These are phyloP conservation scores for Pichia exigua DNA, from an alignment of 805 yeast genomes.

Conservation along the genomic window DNA sequence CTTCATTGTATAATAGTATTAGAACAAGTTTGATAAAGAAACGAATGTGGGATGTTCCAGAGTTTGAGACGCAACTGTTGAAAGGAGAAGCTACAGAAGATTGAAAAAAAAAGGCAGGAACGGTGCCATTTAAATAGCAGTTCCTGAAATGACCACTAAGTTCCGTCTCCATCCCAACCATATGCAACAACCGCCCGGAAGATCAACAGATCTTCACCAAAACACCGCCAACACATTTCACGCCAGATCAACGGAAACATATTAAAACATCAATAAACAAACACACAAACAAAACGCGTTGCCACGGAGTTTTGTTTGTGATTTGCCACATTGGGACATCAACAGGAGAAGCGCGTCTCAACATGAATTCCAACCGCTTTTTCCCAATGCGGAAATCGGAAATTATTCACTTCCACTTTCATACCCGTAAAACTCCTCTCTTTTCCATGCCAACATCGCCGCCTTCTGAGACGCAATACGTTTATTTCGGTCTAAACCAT, in stretches of 20 bases:
- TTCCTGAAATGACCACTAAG: too few species aligned
- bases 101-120: background rate
- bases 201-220: too few species aligned
- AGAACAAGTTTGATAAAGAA: background rate
- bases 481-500: slow-evolving; percentile 13
- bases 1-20: slow-evolving; percentile 8
- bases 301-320: background rate
- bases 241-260: background rate
- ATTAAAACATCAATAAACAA: too few species aligned
- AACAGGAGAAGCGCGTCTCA: background rate
- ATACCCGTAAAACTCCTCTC: slow-evolving; percentile 11
- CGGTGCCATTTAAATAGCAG: background rate
- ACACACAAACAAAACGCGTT: background rate
- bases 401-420: background rate
- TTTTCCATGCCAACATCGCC: slow-evolving; percentile 13
- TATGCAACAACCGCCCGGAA: background rate
- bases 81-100: background rate
- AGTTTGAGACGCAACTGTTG: background rate
- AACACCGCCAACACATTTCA: too few species aligned
- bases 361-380: too few species aligned
- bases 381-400: too few species aligned
- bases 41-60: slow-evolving; percentile 1
- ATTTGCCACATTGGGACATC: background rate
- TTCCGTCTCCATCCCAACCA: background rate
- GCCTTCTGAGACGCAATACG: slow-evolving; percentile 14